A percentile compares a stretch with the other conserved stretches of the same genome.
phyloP scores from a whole-genome alignment of 495 filamentous ascomycete genomes.

The Xylaria acuta region DNA sequence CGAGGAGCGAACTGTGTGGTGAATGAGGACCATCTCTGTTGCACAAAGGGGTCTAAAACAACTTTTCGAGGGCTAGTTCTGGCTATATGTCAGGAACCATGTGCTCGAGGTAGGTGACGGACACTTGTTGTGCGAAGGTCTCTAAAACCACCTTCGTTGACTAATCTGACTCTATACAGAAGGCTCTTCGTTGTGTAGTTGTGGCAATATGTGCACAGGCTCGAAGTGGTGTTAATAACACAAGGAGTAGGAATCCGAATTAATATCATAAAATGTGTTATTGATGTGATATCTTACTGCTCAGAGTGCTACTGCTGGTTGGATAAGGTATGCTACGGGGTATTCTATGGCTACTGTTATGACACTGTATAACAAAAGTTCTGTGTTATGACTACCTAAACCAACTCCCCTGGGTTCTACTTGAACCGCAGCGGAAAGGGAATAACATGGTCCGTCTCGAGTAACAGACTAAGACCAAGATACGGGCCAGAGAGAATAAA shows the following conservation, averaged over 20 bases:
- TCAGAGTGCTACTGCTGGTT: not conserved
- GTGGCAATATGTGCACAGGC: no score
- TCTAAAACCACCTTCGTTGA: not conserved
- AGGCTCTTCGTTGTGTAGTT: not conserved
- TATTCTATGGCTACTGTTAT: not conserved
- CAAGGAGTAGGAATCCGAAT: not conserved
- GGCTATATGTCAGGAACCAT: not conserved
- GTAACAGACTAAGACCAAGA: slow-evolving; percentile 18
- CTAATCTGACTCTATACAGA: not conserved
- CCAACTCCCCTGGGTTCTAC: no score
- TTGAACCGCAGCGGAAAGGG: slow-evolving; percentile 31
- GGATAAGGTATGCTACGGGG: not conserved
- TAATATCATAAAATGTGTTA: not conserved
- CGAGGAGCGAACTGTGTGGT: not conserved
- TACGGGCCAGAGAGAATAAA: slow-evolving; percentile 46
- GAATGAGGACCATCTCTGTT: not conserved
- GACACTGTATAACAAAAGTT: not conserved
- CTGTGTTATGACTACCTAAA: not conserved
- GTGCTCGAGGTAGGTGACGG: not conserved
- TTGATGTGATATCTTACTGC: not conserved
- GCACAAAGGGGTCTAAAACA: not conserved
- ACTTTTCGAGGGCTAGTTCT: not conserved
- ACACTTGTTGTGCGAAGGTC: not conserved
- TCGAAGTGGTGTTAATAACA: no score
- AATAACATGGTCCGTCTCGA: slow-evolving; percentile 9